phyloP scores from a whole-genome alignment of 805 yeast genomes.

The Pichia rugopelliculosa region DNA sequence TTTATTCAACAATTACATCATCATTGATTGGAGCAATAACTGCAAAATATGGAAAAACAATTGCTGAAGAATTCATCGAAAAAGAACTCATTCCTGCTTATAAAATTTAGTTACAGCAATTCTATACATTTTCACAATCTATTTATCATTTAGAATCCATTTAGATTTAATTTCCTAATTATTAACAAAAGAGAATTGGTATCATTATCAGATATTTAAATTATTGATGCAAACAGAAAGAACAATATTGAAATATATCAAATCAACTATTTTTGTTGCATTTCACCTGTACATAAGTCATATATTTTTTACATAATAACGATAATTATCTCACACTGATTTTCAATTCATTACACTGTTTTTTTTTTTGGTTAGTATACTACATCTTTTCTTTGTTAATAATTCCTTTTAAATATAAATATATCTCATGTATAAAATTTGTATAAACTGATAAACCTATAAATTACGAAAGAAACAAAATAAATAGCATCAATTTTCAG shows the following conservation, averaged over 20 bases:
- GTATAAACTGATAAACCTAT: neutral
- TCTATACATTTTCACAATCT: neutral
- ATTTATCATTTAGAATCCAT: neutral
- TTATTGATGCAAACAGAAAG: neutral
- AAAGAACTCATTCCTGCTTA: constrained; percentile 34
- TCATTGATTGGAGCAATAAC: constrained; percentile 65
- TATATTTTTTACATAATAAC: too few relatives aligned
- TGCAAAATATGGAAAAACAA: constrained; percentile 49
- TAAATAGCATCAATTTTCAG: too few relatives aligned
- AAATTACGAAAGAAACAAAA: neutral
- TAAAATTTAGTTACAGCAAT: constrained; percentile 1
- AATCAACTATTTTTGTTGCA: neutral
- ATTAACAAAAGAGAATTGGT: constrained; percentile 33
- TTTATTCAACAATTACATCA: constrained; percentile 27
- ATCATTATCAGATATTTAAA: constrained; percentile 15
- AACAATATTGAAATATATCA: neutral
- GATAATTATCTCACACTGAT: neutral
- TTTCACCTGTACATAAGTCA: neutral
- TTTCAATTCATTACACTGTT: neutral
- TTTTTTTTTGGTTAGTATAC: neutral
- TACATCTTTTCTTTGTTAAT: neutral
- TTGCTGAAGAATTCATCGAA: constrained; percentile 51
- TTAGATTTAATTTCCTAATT: neutral
- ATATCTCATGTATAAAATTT: neutral
- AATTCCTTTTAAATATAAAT: neutral